Base-by-base conservation (phyloP, 495 filamentous ascomycete genomes). In the Penicillium atrosanguineum region DNA sequence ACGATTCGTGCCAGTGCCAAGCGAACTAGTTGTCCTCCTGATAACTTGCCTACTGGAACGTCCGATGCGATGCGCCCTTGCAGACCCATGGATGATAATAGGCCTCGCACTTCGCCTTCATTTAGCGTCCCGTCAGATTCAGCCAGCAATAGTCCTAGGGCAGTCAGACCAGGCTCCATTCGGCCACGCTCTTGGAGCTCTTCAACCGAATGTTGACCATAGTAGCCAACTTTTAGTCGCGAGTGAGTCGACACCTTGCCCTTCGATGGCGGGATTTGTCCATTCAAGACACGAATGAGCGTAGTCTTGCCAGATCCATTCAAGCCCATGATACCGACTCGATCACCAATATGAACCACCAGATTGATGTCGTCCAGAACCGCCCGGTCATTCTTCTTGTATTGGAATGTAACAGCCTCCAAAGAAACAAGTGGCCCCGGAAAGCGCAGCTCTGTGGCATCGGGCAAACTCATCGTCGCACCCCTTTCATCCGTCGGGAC, bases 261-360 rank as follows among this genome's bases (percentile, higher is more conserved):
- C 48, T 67, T 71, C 4, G 72, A 73, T 7, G 77, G 76, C 3
- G 58, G 34, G 1, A 72, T 53, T 12, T 55, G 62, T 2, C 74
- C 73, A 0, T 74, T 74, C 16, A 89, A 68, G 0, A 89, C 65
- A 18, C 74, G 76, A 49, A 89, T 71, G 9, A 91, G 69, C 0
- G 87, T 91, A 0, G 86, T 85, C 63, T 90, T 91, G 18, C 88
- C 88, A 14, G 79, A 80, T 12, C 87, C 88, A 68, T 90, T 91
- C 4, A 89, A 73, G 1, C 88, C 88, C 39, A 89, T 69, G 46
- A 94, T 79, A 1, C 86, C 88, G 31, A 91, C 77, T 7, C 89
- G 80, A 52, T 88, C 86, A 36, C 86, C 85, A 57, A 80, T 76
- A 60, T 84, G 79, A 37, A 93, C 75, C 0, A 83, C 81, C 25